Conservation (phyloP, 805 yeast species). For the Isabelozyma pseudorhagii region DNA sequence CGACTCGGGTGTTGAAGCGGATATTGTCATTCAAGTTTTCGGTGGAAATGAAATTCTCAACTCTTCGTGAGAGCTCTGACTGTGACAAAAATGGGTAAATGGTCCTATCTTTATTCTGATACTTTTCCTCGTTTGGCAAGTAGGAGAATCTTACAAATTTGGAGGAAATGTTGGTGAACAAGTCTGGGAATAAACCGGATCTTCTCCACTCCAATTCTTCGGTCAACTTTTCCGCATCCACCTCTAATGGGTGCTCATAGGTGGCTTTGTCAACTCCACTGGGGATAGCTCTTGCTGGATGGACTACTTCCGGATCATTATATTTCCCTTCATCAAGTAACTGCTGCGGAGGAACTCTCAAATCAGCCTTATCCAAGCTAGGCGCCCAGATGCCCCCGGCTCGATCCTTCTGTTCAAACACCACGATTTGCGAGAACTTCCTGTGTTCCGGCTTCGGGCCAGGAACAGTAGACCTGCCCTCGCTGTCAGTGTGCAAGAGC, state of each 20-base stretch:
- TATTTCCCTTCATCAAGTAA: conserved; percentile 25
- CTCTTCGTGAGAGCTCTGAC: conserved; percentile 25
- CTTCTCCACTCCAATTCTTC: conserved; percentile 33
- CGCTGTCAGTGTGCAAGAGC: conserved; percentile 22
- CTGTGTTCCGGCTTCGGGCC: conserved; percentile 11
- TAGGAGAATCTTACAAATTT: conserved; percentile 37
- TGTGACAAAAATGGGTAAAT: conserved; percentile 38
- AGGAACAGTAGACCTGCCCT: conserved; percentile 23
- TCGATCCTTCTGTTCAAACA: conserved; percentile 39
- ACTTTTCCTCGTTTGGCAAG: conserved; percentile 19
- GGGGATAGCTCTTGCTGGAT: conserved; percentile 12
- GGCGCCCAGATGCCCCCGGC: conserved; percentile 49
- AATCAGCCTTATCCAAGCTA: conserved; percentile 15
- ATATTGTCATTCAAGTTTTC: conserved; percentile 28
- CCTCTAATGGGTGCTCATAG: conserved; percentile 11
- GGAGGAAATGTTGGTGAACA: conserved; percentile 42
- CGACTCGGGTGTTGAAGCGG: conserved; percentile 39
- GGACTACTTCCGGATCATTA: conserved; percentile 30
- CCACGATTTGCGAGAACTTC: conserved; percentile 32
- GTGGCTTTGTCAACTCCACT: conserved; percentile 15
- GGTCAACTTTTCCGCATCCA: conserved; percentile 2
- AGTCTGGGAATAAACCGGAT: conserved; percentile 34
- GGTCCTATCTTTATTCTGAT: conserved; percentile 15
- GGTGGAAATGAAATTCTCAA: conserved; percentile 21
- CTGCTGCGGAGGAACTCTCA: conserved; percentile 26